Evolutionary conservation across 306 rosid genomes (phyloP), one percentile per base, ranked within the genome.

Genomic region (Abrus pulchellus): DNA sequence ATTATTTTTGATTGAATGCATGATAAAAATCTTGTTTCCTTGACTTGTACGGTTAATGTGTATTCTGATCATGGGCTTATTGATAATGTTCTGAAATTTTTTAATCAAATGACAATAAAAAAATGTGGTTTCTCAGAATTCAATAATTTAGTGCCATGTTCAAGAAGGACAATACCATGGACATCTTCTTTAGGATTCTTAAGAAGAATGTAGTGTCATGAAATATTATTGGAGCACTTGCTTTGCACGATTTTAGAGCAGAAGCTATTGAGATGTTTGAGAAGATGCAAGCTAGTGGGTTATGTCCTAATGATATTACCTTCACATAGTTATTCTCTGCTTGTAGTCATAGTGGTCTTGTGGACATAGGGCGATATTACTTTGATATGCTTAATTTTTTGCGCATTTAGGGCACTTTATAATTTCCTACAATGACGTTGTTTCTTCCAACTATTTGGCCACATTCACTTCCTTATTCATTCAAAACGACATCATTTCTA

Each of bases 301-400:
- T 85, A 52, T 65, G 34, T 80, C 94, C 97, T 0, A 93, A 92
- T 75, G 83, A 82, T 84, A 83, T 92, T 78, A 90, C 90, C 38
- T 89, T 92, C 89, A 89, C 81, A 0, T 90, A 88, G 56, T 41
- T 92, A 84, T 92, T 92, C 68, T 90, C 93, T n/a, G 93, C 97
- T 14, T 92, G 97, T 77, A 85, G 83, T 72, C 92, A 90, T 74
- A 20, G 20, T 20, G 20, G 20, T 20, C 20, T 20, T 20, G 20
- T 20, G 20, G 20, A 20, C 20, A 20, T 20, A 20, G 20, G 20
- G 20, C 20, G 0, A 20, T 20, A 20, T 20, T 20, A 20, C 20
- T 20, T 20, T 20, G 20, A 20, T 20, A 20, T 20, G 20, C 20
- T 20, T 20, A 20, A 20, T 20, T 20, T 20, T 20, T 20, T 20